phyloP scores from a whole-genome alignment of 2,329 filamentous ascomycete genomes.

The Microdochium nivale region DNA sequence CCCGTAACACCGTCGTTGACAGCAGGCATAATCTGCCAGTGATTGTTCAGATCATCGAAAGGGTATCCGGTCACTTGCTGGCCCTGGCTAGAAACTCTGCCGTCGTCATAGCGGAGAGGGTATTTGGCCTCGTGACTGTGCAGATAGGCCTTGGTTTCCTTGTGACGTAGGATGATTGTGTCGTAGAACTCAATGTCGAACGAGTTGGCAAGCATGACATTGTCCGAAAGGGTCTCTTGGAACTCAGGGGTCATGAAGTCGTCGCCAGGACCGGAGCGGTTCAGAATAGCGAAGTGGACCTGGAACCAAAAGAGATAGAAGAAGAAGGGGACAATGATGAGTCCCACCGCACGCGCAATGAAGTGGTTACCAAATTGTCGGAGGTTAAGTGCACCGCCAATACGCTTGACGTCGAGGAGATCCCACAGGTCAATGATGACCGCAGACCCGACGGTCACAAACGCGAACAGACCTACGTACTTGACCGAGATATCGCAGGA shows the following conservation, averaged over 20 bases:
- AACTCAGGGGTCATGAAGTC: slow-evolving; percentile 99
- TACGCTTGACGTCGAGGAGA: slow-evolving; percentile 80
- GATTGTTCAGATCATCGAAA: slow-evolving; percentile 97
- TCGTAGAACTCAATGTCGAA: slow-evolving; percentile 87
- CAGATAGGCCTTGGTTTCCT: slow-evolving; percentile 93
- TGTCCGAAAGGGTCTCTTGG: slow-evolving; percentile 94
- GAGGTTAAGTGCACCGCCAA: slow-evolving; percentile 70
- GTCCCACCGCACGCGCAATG: slow-evolving; percentile 70
- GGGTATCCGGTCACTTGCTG: slow-evolving; percentile 98
- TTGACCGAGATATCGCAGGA: slow-evolving; percentile 98
- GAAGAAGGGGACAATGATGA: slow-evolving; percentile 87
- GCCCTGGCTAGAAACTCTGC: slow-evolving; percentile 91
- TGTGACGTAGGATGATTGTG: slow-evolving; percentile 79
- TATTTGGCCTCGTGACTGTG: slow-evolving; percentile 89
- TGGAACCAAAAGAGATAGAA: slow-evolving; percentile 99
- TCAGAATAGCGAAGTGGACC: slow-evolving; percentile 90
- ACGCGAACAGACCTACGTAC: slow-evolving; percentile 94
- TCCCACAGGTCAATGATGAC: slow-evolving; percentile 95
- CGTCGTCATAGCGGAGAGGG: slow-evolving; percentile 92
- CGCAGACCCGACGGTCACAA: slow-evolving; percentile 91
- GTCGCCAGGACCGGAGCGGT: slow-evolving; percentile 83
- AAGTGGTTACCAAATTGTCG: slow-evolving; percentile 84
- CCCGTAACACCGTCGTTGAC: slow-evolving; percentile 49
- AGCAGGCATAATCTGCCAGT: slow-evolving; percentile 84
- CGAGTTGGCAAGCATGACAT: slow-evolving; percentile 81